Base-by-base conservation (phyloP, 257 asterid genomes). In the Cruciata laevipes region DNA sequence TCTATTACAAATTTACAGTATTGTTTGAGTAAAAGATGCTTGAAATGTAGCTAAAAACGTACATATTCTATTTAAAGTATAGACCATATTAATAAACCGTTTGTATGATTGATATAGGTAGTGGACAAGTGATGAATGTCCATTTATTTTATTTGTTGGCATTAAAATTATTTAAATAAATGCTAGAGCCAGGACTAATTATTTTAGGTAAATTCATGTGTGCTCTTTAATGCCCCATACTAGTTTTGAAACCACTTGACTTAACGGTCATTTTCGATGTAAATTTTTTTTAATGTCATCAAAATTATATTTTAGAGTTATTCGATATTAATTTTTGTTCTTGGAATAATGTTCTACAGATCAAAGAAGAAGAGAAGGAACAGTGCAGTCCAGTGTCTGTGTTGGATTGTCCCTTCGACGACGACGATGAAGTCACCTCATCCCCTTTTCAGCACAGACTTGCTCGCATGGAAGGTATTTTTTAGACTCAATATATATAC, bases 361-460 rank as follows among this genome's bases (percentile, higher is more conserved):
- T 70, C 33, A 21, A 32, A 62, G 89, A 79, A 68, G 91, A 77
- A 69, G 95, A 79, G 66, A 92, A 86, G 81, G 94, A 93, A 73
- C 99, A 90, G 57, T 81, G 78, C 14, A 93, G 99, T 75, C 99
- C 99, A 6, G 89, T 93, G 1, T 93, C 96, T 13, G 85, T 87
- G 70, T 68, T 93, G 56, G 97, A 86, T 47, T 84, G 91, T 63
- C 94, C 92, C 24, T 93, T 93, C 60, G 91, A 86, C 14, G 96
- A 91, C 21, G 96, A 89, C 5, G 96, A 87, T 47, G 86, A 85
- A 31, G 92, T 83, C 51, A 85, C 99, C 30, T 90, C 99, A 31
- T 90, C 95, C 9, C 87, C 87, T 56, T 87, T 85, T 73, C 82
- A 71, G 37, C 82, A 76, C 32, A 76, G 86, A 68, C 85, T 83